Evolutionary conservation across 305 asterid genomes (phyloP).

Genomic region (Fraxinus sp.): DNA sequence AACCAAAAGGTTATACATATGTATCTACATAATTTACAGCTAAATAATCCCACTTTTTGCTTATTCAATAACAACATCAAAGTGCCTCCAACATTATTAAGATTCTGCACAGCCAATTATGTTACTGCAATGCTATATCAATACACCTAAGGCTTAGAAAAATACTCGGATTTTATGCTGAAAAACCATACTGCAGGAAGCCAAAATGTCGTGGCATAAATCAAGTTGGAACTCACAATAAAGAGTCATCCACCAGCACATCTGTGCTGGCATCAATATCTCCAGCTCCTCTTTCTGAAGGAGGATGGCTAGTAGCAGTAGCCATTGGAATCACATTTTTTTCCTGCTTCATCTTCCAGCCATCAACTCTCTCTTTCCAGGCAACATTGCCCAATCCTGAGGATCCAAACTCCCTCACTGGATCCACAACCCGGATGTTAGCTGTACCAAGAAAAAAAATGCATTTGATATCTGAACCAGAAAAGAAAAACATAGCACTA

Average conservation of each 20-base stretch:
- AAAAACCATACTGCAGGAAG: constrained; percentile 1
- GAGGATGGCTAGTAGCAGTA: constrained; percentile 76
- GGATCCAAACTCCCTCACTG: constrained; percentile 90
- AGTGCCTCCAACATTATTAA: constrained; percentile 4
- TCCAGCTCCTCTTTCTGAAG: constrained; percentile 89
- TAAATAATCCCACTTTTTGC: neutral
- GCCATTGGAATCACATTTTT: constrained; percentile 78
- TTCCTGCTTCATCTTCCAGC: constrained; percentile 99
- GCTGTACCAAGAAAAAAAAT: constrained; percentile 48
- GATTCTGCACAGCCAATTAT: constrained; percentile 13
- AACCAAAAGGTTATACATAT: neutral
- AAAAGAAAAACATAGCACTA: constrained; percentile 5
- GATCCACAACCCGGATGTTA: constrained; percentile 66
- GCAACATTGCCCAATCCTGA: constrained; percentile 95
- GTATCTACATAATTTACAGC: neutral
- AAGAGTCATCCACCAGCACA: constrained; percentile 78
- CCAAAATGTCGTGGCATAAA: neutral
- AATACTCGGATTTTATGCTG: constrained; percentile 10
- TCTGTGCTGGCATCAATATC: constrained; percentile 95
- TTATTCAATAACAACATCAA: neutral
- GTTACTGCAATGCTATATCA: neutral
- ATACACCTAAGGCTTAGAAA: neutral
- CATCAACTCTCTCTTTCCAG: constrained; percentile 99
- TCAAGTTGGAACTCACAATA: constrained; percentile 57
- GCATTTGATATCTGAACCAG: constrained; percentile 21